Base-by-base conservation (phyloP, 2,329 filamentous ascomycete species). In the Cytospora paraplurivora region DNA sequence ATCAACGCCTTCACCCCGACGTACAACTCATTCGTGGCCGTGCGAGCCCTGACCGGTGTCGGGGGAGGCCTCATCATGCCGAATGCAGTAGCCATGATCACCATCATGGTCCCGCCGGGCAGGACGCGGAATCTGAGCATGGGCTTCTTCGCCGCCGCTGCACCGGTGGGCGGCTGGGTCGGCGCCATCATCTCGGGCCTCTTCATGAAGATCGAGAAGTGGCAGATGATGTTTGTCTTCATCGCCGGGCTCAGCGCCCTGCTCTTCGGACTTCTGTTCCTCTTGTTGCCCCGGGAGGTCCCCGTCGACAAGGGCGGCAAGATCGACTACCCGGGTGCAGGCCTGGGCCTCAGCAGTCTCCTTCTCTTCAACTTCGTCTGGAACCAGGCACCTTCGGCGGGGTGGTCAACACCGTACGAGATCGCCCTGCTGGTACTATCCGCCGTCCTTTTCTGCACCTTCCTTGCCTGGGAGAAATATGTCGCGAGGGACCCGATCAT, bases 1-100 rank as follows among this genome's bases (percentile, higher is more conserved):
- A 72, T 73, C 11, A 79, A 76, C 55, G 79, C 76, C 0, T 82
- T 83, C 60, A 78, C 74, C 50, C 73, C 71, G 2, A 75, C 72
- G 3, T 78, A 78, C 49, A 71, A 78, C 3, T 69, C 76, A 0
- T 81, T 84, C 62, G 72, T 77, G 27, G 71, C 76, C 1, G 72
- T 77, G 44, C 75, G 81, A 1, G 82, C 78, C 2, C 68, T 85
- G 3, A 76, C 76, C 0, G 83, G 84, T 0, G 76, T 83, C 12
- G 82, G 83, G 0, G 82, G 80, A 1, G 81, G 78, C 0, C 73
- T 82, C 17, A 71, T 84, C n/a, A 76, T 84, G 71, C 82, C 82
- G 0, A 85, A 84, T 66, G 78, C 80, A 0, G 75, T 85, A 0
- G 81, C 82, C 0, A 76, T 83, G 56, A 72, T 85, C 17, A 77